phyloP scores from a whole-genome alignment of 2,329 filamentous ascomycete genomes.

The Phoma sp. region DNA sequence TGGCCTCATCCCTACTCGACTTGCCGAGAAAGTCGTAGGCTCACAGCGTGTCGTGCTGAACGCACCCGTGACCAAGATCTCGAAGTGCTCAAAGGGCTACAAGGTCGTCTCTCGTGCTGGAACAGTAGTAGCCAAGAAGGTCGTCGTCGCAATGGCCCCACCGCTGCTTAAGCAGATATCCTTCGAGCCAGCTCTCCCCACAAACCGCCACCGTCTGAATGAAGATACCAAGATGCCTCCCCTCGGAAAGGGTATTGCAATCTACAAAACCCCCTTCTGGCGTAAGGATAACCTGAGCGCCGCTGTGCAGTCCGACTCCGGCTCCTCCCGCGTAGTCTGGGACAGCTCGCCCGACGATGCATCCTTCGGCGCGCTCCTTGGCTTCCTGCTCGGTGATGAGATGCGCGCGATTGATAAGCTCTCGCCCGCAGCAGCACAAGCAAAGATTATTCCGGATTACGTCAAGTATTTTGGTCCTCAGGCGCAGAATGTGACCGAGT shows the following conservation, averaged over 20 bases:
- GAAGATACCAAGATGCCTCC: slow-evolving; percentile 52
- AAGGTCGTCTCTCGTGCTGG: slow-evolving; percentile 21
- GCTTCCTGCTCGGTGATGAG: slow-evolving; percentile 31
- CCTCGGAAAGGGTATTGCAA: slow-evolving; percentile 60
- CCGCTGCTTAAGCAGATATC: slow-evolving; percentile 54
- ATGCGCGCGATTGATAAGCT: slow-evolving; percentile 24
- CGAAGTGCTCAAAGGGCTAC: slow-evolving; percentile 10
- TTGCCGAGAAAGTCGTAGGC: slow-evolving; percentile 23
- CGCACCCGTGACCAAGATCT: slow-evolving; percentile 21
- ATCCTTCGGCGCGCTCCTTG: slow-evolving; percentile 29
- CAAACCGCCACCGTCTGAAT: slow-evolving; percentile 47
- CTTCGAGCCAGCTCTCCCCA: slow-evolving; percentile 57
- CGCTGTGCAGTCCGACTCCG: slow-evolving; percentile 24
- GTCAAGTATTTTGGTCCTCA: slow-evolving; percentile 22
- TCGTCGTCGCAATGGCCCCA: slow-evolving; percentile 58
- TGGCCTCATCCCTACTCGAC: slow-evolving; percentile 22
- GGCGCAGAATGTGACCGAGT: slow-evolving; percentile 21
- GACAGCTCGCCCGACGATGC: slow-evolving; percentile 25
- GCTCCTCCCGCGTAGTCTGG: slow-evolving; percentile 21
- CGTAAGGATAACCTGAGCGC: slow-evolving; percentile 53
- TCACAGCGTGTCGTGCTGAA: slow-evolving; percentile 23
- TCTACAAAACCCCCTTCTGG: slow-evolving; percentile 58
- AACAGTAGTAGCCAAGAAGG: slow-evolving; percentile 49
- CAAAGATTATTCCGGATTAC: slow-evolving; percentile 18
- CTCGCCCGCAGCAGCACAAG: neutral